A percentile compares a stretch with the other conserved stretches of the same genome.
These are phyloP conservation scores for Herpotrichia juniperi DNA, from an alignment of 2,329 filamentous ascomycete species.

Conservation along the genomic window DNA sequence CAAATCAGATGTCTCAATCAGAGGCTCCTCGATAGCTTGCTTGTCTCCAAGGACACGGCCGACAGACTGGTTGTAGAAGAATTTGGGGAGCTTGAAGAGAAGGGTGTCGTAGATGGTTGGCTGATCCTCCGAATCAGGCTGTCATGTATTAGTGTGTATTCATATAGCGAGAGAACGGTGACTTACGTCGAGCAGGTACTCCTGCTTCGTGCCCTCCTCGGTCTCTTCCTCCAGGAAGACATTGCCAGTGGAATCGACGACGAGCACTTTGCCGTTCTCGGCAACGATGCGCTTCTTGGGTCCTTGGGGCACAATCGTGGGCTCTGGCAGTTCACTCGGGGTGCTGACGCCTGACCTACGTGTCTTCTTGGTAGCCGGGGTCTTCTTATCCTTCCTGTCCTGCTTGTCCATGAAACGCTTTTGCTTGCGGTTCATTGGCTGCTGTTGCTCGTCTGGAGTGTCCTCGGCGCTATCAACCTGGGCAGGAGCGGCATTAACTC, in stretches of 20 bases:
- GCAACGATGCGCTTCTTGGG: slow-evolving; percentile 86
- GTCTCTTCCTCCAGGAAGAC: slow-evolving; percentile 94
- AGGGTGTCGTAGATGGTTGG: slow-evolving; percentile 85
- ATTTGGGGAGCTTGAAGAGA: slow-evolving; percentile 78
- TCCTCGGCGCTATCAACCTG: slow-evolving; percentile 47
- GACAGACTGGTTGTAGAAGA: slow-evolving; percentile 64
- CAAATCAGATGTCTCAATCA: slow-evolving; percentile 43
- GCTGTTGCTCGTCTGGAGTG: slow-evolving; percentile 59
- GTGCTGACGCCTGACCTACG: slow-evolving; percentile 61
- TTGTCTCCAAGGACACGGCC: slow-evolving; percentile 51
- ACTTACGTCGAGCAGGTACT: slow-evolving; percentile 88
- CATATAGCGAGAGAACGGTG: not conserved
- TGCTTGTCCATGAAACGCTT: slow-evolving; percentile 89
- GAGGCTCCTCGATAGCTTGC: slow-evolving; percentile 40
- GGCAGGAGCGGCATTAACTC: slow-evolving; percentile 52
- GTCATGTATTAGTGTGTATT: slow-evolving; percentile 22
- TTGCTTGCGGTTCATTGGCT: slow-evolving; percentile 78
- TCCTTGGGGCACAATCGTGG: slow-evolving; percentile 68
- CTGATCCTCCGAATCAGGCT: slow-evolving; percentile 78
- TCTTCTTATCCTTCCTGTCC: slow-evolving; percentile 66
- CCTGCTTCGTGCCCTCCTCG: slow-evolving; percentile 80
- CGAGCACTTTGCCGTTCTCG: slow-evolving; percentile 92
- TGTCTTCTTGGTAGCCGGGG: slow-evolving; percentile 61
- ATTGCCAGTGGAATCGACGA: slow-evolving; percentile 90
- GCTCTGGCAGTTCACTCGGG: slow-evolving; percentile 56